These are phyloP conservation scores for Leptomonas pyrrhocoris DNA, from an alignment of 208 protist genomes.

Conservation along the genomic window DNA sequence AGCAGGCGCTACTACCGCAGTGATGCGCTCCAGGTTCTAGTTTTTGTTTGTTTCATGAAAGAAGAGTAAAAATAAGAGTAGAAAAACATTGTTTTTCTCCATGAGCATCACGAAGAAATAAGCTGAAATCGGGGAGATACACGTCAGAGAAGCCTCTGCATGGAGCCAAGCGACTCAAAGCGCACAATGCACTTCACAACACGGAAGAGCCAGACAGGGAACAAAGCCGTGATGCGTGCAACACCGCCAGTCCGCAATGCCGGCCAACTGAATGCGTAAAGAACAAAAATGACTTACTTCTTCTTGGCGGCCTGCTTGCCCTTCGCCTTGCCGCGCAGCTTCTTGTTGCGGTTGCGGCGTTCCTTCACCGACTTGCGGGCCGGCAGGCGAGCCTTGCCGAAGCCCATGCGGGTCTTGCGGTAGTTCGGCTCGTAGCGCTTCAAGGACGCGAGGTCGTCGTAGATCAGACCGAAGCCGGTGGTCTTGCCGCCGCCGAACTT, in stretches of 20 bases:
- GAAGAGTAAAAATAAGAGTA: conserved; percentile 8
- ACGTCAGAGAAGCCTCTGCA: neutral
- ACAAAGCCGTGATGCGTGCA: neutral
- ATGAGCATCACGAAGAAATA: conserved; percentile 2
- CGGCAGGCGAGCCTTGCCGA: conserved; percentile 86
- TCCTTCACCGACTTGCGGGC: conserved; percentile 99
- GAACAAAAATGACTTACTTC: conserved; percentile 77
- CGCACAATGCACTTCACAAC: neutral
- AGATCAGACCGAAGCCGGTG: conserved; percentile 99
- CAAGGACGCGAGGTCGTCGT: conserved; percentile 95
- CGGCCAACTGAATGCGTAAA: neutral
- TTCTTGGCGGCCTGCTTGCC: conserved; percentile 90
- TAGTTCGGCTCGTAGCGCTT: conserved; percentile 99
- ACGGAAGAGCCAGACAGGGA: neutral
- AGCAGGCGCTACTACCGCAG: no score
- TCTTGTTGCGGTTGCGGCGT: conserved; percentile 99
- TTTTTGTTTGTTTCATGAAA: neutral
- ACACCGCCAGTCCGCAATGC: neutral
- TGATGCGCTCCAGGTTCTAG: no score
- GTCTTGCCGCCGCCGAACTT: conserved; percentile 99
- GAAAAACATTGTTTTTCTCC: neutral
- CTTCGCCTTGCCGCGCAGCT: conserved; percentile 97
- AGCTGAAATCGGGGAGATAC: conserved; percentile 4
- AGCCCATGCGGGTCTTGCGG: conserved; percentile 95
- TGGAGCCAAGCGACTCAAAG: neutral